Evolutionary conservation across 2,329 filamentous ascomycete species (phyloP).

Genomic region (Cercospora janseana): DNA sequence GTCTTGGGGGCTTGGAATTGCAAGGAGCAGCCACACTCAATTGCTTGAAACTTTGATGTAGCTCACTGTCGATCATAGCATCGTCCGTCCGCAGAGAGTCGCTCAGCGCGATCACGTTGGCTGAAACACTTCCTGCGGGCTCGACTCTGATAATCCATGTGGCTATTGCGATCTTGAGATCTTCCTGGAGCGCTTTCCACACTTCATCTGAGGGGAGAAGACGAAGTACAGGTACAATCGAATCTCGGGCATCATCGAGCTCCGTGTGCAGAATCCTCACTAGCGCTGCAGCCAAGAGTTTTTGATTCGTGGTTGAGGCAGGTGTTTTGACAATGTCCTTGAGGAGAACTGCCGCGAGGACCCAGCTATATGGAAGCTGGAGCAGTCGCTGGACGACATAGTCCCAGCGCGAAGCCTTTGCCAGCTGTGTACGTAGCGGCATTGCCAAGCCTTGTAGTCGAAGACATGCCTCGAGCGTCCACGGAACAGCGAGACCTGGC

Average conservation of each 20-base stretch:
- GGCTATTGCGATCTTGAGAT: constrained; percentile 29
- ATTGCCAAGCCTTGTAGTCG: constrained; percentile 24
- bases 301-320: constrained; percentile 19
- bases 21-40: constrained; percentile 17
- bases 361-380: constrained; percentile 9
- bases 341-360: constrained; percentile 21
- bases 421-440: constrained; percentile 17
- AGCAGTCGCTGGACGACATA: constrained; percentile 21
- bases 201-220: constrained; percentile 11
- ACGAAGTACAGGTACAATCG: constrained; percentile 22
- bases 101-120: constrained; percentile 18
- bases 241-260: constrained; percentile 12
- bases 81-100: constrained; percentile 26
- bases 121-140: constrained; percentile 19
- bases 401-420: constrained; percentile 27
- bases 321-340: constrained; percentile 6
- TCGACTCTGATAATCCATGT: constrained; percentile 28
- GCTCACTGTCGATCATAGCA: constrained; percentile 30
- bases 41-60: constrained; percentile 23
- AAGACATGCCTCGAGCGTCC: constrained; percentile 26
- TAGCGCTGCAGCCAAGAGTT: constrained; percentile 20
- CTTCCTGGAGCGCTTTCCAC: constrained; percentile 28
- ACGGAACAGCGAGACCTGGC: constrained; percentile 19
- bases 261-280: constrained; percentile 16
- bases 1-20: constrained; percentile 5